Conservation (phyloP, 768 basidiomycete species). For the Lentinus tigrinus region DNA sequence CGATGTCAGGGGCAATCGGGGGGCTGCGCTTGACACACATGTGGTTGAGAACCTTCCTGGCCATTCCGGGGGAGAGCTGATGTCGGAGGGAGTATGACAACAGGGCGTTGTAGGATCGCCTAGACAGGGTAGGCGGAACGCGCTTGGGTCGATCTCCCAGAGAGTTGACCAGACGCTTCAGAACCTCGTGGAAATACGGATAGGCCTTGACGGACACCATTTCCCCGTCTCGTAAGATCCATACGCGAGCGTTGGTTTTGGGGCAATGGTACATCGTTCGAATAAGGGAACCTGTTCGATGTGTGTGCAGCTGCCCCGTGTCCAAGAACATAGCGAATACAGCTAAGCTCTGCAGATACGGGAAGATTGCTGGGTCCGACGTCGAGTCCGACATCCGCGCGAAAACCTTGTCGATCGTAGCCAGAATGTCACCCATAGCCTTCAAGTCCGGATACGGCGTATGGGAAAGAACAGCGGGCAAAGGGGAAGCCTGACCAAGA, state of each 20-base stretch:
- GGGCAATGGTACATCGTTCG: conserved; percentile 44
- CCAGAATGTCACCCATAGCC: conserved; percentile 25
- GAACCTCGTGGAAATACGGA: conserved; percentile 31
- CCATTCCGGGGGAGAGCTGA: conserved; percentile 49
- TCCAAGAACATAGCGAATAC: conserved; percentile 56
- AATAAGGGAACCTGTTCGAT: conserved; percentile 45
- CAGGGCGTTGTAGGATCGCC: conserved; percentile 56
- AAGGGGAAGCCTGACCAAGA: not conserved
- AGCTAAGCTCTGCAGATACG: conserved; percentile 59
- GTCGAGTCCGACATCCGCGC: conserved; percentile 24
- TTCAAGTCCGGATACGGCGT: conserved; percentile 4
- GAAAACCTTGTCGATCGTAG: conserved; percentile 35
- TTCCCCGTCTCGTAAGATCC: conserved; percentile 20
- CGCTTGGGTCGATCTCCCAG: not conserved
- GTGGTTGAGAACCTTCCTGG: conserved; percentile 49
- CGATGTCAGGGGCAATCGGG: conserved; percentile 42
- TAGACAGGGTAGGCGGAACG: conserved; percentile 34
- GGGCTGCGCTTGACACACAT: conserved; percentile 47
- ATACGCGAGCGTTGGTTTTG: conserved; percentile 22
- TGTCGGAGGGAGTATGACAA: conserved; percentile 66
- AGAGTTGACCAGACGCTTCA: conserved; percentile 24
- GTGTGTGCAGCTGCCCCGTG: conserved; percentile 44
- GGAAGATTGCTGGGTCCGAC: conserved; percentile 17
- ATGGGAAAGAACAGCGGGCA: not conserved
- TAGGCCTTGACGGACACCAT: conserved; percentile 24